Evolutionary conservation across 805 yeast species (phyloP).

Genomic region (Novakomyces olei): DNA sequence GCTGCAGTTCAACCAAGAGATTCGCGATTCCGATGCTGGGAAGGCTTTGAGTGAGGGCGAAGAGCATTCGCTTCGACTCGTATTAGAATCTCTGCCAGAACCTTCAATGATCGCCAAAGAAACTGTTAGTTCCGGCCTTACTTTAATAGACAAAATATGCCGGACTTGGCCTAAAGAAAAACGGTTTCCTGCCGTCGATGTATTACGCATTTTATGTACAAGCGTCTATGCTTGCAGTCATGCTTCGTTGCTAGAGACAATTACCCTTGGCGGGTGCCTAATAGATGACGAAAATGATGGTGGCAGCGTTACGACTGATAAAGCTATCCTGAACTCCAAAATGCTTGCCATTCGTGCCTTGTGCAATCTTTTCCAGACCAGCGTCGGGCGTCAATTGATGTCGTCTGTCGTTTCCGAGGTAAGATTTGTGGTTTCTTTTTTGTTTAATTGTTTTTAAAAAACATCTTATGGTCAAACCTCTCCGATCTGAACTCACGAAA

Average conservation of each 20-base stretch:
- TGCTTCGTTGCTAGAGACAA: neutral
- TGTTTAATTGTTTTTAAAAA: too few relatives aligned
- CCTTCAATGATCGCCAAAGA: too few relatives aligned
- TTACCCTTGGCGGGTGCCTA: neutral
- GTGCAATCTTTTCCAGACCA: neutral
- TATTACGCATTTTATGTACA: neutral
- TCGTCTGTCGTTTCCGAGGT: too few relatives aligned
- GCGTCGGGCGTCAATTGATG: too few relatives aligned
- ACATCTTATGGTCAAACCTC: too few relatives aligned
- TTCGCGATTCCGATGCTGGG: too few relatives aligned
- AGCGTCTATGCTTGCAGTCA: neutral
- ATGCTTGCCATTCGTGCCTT: slow-evolving; percentile 2
- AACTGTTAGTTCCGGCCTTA: neutral
- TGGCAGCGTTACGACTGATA: too few relatives aligned
- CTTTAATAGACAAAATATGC: neutral
- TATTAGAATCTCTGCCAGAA: neutral
- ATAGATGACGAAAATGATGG: neutral
- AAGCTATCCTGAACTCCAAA: too few relatives aligned
- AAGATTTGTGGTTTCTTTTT: too few relatives aligned
- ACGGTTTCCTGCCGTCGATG: slow-evolving; percentile 4
- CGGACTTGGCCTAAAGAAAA: neutral
- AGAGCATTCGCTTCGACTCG: neutral
- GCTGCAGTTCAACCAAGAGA: too few relatives aligned
- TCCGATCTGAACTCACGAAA: too few relatives aligned
- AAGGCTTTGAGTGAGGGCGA: too few relatives aligned